phyloP scores from a whole-genome alignment of 2,329 filamentous ascomycete genomes.

The Trichoderma guizhouense region DNA sequence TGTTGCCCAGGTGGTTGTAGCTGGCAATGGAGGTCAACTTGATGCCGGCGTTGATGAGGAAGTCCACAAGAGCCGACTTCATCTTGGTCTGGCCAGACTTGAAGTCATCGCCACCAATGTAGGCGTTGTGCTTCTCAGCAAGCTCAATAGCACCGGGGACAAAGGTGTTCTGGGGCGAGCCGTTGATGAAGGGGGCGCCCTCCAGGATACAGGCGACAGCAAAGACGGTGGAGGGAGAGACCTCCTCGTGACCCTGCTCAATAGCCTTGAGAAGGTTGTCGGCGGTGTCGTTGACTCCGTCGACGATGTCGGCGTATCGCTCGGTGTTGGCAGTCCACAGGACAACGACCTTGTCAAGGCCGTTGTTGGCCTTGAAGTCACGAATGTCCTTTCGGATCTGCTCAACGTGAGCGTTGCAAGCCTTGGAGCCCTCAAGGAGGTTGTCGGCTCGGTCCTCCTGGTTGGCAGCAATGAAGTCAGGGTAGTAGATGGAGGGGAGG shows the following conservation, averaged over 20 bases:
- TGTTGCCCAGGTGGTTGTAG: conserved; percentile 99
- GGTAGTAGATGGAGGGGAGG: conserved; percentile 95
- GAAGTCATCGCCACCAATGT: conserved; percentile 98
- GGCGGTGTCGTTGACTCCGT: conserved; percentile 92
- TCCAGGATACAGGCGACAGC: conserved; percentile 93
- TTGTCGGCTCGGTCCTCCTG: conserved; percentile 97
- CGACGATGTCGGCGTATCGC: conserved; percentile 83
- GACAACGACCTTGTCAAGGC: conserved; percentile 91
- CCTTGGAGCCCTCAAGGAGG: conserved; percentile 76
- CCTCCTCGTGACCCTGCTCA: conserved; percentile 78
- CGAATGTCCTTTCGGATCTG: conserved; percentile 90
- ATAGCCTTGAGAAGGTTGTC: conserved; percentile 90
- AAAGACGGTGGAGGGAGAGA: conserved; percentile 95
- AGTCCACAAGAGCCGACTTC: conserved; percentile 98
- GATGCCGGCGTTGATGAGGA: conserved; percentile 97
- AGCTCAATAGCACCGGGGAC: conserved; percentile 89
- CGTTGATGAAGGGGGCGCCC: conserved; percentile 92
- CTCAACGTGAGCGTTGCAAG: conserved; percentile 83
- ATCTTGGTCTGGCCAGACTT: conserved; percentile 99
- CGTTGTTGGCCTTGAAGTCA: conserved; percentile 83
- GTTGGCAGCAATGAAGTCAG: conserved; percentile 98
- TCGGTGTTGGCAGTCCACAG: conserved; percentile 99
- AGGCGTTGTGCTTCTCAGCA: conserved; percentile 80
- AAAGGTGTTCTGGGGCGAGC: conserved; percentile 98
- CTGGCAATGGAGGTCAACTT: conserved; percentile 97